Base-by-base conservation (phyloP, 805 yeast species). In the Candida chilensis region DNA sequence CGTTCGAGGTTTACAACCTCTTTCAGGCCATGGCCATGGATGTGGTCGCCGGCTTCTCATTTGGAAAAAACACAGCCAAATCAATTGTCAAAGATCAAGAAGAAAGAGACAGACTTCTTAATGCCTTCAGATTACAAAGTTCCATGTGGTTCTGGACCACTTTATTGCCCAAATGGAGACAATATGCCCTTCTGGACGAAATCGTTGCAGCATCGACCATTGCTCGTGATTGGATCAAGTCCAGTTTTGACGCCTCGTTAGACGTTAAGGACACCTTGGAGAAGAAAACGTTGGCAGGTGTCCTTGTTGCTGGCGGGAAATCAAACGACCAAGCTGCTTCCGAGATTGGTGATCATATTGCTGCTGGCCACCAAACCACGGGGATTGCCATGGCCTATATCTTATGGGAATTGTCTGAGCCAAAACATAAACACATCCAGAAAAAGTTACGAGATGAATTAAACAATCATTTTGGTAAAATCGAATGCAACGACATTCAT, bases 291-390 rank as follows among this genome's bases (percentile, higher is more conserved):
- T 19, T 19, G 11, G 21, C 21, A 8, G 21, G 21, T 8, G 21
- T 19, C 8, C 11, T 19, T 8, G 11, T 8, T 8, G 8, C 21
- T 8, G 21, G 21, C 11, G 21, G 21, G 8, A 19, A 19, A 11
- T 8, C 21, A 19, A 19, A 19, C 11, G 11, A 19, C 21, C 21
- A 53, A 7, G 61, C 67, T 9, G 64, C 62, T n/a, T 54, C 70
- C 20, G 78, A 71, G 38, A 45, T 62, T 17, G 63, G 69, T 27
- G 88, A 79, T 43, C 84, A 79, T 45, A 63, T 78, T 22, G 78
- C 80, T 27, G 88, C 88, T 1, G 88, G 88, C 3, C 87, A 80
- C 45, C 81, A 78, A 44, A 79, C 88, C 4, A 78, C 83, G 1
- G 84, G 81, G 0, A 64, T 74, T 5, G 74, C 77, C n/a, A 47